Conservation (phyloP, 2,329 filamentous ascomycete species). For the Sclerotinia sclerotiorum region DNA sequence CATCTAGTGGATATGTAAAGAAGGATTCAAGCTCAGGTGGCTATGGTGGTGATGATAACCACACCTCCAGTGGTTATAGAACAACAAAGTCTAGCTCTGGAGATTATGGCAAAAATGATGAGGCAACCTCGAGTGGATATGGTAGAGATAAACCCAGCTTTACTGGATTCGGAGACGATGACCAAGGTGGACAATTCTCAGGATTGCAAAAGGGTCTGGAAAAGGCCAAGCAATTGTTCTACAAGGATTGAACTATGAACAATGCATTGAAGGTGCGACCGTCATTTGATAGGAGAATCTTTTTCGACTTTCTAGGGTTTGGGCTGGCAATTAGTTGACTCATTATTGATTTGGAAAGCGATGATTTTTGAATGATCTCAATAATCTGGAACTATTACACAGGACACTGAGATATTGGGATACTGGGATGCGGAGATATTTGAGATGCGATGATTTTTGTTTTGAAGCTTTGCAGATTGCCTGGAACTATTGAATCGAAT, state of each 20-base stretch:
- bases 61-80: not conserved
- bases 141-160: conserved; percentile 3
- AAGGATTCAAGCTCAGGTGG: not conserved
- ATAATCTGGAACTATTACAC: not conserved
- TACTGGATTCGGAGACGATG: not conserved
- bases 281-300: not conserved
- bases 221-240: conserved; percentile 4
- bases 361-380: not conserved
- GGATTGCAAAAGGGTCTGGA: conserved; percentile 16
- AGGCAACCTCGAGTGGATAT: conserved; percentile 1
- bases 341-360: not conserved
- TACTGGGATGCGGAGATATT: not conserved
- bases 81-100: not conserved
- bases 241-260: not conserved
- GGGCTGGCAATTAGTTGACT: not conserved
- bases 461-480: not conserved
- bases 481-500: not conserved
- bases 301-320: not conserved
- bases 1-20: not conserved
- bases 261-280: not conserved
- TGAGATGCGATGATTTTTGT: not conserved
- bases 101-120: not conserved
- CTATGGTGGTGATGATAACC: not conserved
- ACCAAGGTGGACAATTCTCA: not conserved
- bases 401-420: not conserved